Base-by-base conservation (phyloP, 352 stramenopile species). In the Phytopythium litorale region DNA sequence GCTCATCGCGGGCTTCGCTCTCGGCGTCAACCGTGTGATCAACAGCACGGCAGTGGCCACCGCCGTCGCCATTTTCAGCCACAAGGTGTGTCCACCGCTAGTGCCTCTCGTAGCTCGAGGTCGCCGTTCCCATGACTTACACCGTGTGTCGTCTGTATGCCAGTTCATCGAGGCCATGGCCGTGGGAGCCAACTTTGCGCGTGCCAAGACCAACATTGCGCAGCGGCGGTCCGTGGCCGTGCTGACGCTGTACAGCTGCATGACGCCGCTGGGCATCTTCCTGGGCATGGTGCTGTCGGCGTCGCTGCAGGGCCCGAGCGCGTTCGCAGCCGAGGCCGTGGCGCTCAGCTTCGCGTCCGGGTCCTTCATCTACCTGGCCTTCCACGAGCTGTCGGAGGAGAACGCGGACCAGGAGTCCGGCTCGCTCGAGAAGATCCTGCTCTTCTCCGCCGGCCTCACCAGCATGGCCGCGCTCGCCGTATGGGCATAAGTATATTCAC, bases 141-240 rank as follows among this genome's bases (percentile, higher is more conserved):
- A 33, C 28, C 3, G 4, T 25, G 6, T 60, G 3, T 60, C 33
- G 15, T 56, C 3, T 25, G 12, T 32, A 4, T 32, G 7, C 25
- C 28, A 88, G 79, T 79, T 86, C 52, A 84, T 85, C 56, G 79
- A 89, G 46, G 79, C 79, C 48, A 83, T 89, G 66, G 79, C 79
- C 0, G 77, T 89, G 1, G 79, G 79, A 2, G 76, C 76, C 19
- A 89, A 87, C 62, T 89, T 89, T 60, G 79, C 78, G 21, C 74
- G 75, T 32, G 80, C 70, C 42, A 86, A 87, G 58, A 63, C 63
- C 49, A 84, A 62, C 59, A 83, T 89, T 51, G 67, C 68, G 1
- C 61, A 72, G 35, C 61, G 75, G 12, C 72, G 73, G 1, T 84
- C 79, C 1, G 63, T 87, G 23, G 78, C 76, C 7, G 76, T 87